phyloP scores from a whole-genome alignment of 1,139 yeast genomes.

The Wickerhamomyces sp. region DNA sequence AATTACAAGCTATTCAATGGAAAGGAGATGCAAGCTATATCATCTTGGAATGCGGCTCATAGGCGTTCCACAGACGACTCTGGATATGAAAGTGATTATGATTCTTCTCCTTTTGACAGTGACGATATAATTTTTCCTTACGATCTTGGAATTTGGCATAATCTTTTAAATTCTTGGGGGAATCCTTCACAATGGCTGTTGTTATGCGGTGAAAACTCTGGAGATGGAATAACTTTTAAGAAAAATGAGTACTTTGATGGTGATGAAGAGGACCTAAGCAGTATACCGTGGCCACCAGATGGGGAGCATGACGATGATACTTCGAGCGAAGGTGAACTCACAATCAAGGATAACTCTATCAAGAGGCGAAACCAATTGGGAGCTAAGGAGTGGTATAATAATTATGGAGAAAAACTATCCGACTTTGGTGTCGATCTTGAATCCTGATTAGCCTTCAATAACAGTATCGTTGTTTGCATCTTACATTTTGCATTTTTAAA shows the following conservation, averaged over 20 bases:
- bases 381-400: conserved; percentile 64
- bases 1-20: conserved; percentile 43
- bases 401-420: conserved; percentile 71
- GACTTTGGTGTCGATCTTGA: conserved; percentile 89
- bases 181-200: conserved; percentile 58
- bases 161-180: conserved; percentile 48
- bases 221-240: conserved; percentile 46
- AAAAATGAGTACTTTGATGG: conserved; percentile 44
- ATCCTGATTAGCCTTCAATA: too few species aligned
- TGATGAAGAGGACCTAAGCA: conserved; percentile 52
- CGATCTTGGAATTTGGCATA: conserved; percentile 59
- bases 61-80: conserved; percentile 18
- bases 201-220: conserved; percentile 61
- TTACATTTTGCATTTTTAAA: too few species aligned
- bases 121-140: conserved; percentile 65
- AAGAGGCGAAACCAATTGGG: conserved; percentile 24
- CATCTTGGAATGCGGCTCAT: conserved; percentile 37
- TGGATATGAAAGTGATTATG: conserved; percentile 21
- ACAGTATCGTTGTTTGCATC: too few species aligned
- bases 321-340: conserved; percentile 14
- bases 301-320: conserved; percentile 46
- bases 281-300: conserved; percentile 88
- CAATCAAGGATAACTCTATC: conserved; percentile 3
- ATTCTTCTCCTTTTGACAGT: conserved; percentile 29
- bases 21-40: conserved; percentile 38